Percentiles rank a stretch among this genome's conserved stretches.
Conservation (phyloP, 768 basidiomycete genomes). For the Daedaleopsis nitida region DNA sequence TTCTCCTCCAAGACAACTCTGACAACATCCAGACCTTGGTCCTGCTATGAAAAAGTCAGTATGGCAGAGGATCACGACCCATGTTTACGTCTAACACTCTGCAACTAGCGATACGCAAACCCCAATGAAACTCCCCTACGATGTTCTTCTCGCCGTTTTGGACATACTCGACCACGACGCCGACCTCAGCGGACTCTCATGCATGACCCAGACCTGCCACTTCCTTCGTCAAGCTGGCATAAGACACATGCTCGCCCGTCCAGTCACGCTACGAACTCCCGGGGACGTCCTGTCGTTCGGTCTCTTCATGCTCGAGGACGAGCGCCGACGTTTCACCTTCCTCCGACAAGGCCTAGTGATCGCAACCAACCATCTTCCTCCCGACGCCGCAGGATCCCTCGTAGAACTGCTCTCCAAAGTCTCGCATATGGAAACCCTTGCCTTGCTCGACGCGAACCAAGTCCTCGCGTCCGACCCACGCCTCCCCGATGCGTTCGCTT, state of each 20-base stretch:
- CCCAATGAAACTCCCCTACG: neutral
- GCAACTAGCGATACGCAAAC: neutral
- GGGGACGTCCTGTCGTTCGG: neutral
- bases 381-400: neutral
- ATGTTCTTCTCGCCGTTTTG: neutral
- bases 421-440: neutral
- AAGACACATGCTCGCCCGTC: neutral
- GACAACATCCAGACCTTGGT: too few relatives aligned
- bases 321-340: neutral
- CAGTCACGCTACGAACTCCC: neutral
- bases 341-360: neutral
- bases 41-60: too few relatives aligned
- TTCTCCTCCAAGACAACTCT: too few relatives aligned
- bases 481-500: neutral
- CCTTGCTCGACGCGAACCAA: neutral
- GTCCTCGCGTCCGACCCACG: neutral
- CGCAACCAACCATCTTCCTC: neutral
- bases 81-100: too few relatives aligned
- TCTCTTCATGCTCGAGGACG: conserved; percentile 1
- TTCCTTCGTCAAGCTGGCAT: neutral
- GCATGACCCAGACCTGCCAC: neutral
- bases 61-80: too few relatives aligned
- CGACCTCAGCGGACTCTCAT: neutral
- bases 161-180: neutral
- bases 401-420: neutral